Conservation (phyloP, 495 filamentous ascomycete species). For the Aspergillus wentii region DNA sequence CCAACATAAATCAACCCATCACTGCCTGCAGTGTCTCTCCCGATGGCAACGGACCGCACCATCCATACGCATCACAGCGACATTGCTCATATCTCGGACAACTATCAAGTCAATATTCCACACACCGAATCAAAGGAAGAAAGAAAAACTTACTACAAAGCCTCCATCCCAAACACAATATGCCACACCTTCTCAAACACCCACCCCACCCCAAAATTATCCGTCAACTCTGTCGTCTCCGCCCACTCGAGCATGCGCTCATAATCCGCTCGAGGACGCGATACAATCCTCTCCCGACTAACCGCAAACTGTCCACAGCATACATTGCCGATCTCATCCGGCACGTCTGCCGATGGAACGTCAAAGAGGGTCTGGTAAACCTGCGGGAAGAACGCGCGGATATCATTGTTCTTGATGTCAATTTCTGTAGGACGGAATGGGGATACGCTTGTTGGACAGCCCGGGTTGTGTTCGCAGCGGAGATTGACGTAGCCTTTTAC, state of each 20-base stretch:
- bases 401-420: conserved; percentile 32
- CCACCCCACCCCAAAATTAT: conserved; percentile 39
- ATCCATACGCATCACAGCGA: conserved; percentile 38
- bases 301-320: conserved; percentile 50
- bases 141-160: conserved; percentile 26
- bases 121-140: not conserved
- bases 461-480: conserved; percentile 34
- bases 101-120: conserved; percentile 14
- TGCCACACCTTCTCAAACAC: conserved; percentile 41
- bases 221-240: conserved; percentile 24
- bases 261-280: conserved; percentile 37
- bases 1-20: no score
- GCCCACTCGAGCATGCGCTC: conserved; percentile 38
- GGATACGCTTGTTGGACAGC: conserved; percentile 28
- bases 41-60: conserved; percentile 35
- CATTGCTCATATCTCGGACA: conserved; percentile 39
- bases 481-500: conserved; percentile 36
- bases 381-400: conserved; percentile 27
- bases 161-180: conserved; percentile 36
- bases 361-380: conserved; percentile 31
- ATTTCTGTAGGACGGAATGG: conserved; percentile 24
- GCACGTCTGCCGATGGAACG: conserved; percentile 22
- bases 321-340: conserved; percentile 34
- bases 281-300: conserved; percentile 33
- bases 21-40: conserved; percentile 27